A percentile compares a stretch with the other conserved stretches of the same genome.
phyloP scores from a whole-genome alignment of 192 early-diverging fungal genomes.

The Radiomyces spectabilis region DNA sequence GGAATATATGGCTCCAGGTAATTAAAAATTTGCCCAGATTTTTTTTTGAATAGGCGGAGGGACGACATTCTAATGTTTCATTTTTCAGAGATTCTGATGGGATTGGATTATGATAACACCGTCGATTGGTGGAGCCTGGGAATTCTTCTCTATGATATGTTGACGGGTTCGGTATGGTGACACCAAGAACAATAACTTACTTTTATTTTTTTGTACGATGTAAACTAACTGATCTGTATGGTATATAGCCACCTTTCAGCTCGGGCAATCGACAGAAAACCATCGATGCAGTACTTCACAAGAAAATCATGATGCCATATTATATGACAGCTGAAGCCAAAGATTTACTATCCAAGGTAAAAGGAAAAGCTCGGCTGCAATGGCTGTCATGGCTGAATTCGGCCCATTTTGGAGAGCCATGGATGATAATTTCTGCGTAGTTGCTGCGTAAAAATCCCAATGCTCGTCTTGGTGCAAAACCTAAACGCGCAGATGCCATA shows the following conservation, averaged over 20 bases:
- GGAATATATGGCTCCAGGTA: slow-evolving; percentile 69
- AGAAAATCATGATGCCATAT: slow-evolving; percentile 71
- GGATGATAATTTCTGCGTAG: slow-evolving; percentile 37
- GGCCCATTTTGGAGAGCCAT: too few relatives aligned
- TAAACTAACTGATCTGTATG: too few relatives aligned
- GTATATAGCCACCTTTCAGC: slow-evolving; percentile 71
- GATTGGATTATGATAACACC: slow-evolving; percentile 51
- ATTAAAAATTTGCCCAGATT: not conserved
- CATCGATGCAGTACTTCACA: slow-evolving; percentile 74
- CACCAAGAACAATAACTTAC: slow-evolving; percentile 23
- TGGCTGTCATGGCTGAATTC: too few relatives aligned
- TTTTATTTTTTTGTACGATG: not conserved
- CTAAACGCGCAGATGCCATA: slow-evolving; percentile 37
- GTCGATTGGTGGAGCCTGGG: slow-evolving; percentile 93
- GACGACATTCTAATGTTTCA: not conserved
- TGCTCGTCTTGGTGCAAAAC: slow-evolving; percentile 38
- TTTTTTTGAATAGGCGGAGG: not conserved
- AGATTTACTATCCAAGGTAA: slow-evolving; percentile 65
- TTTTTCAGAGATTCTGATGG: slow-evolving; percentile 42
- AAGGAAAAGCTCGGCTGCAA: too few relatives aligned
- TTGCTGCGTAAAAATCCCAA: slow-evolving; percentile 44
- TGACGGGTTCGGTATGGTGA: slow-evolving; percentile 74
- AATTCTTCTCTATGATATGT: slow-evolving; percentile 85
- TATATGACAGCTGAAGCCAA: slow-evolving; percentile 71
- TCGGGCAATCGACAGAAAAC: slow-evolving; percentile 74